Base-by-base conservation (phyloP, 2,329 filamentous ascomycete genomes). In the Rutstroemia sp. region DNA sequence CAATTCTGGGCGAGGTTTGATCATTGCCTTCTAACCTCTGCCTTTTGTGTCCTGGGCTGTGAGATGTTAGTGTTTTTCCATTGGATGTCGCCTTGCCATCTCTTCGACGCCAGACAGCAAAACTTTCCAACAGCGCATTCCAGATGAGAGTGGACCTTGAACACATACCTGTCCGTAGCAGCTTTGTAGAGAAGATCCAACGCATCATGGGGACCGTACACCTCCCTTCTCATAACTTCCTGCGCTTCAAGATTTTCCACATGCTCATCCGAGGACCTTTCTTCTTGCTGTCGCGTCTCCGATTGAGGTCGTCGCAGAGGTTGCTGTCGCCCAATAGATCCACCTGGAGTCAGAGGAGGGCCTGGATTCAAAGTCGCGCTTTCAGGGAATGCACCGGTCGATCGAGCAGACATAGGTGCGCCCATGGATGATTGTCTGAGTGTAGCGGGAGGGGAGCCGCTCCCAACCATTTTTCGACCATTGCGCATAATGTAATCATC, bases 201-300 rank as follows among this genome's bases (percentile, higher is more conserved):
- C 23, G 92, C 92, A 74, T 97, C 92, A 67, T 96, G 92, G 3
- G 89, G 91, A 38, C 91, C 92, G 71, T 92, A 95, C 46, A 97
- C 84, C 63, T 89, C 88, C 55, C 75, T 77, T 34, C 82, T 74
- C 82, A 86, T 85, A 57, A 86, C 81, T 8, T 77, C 76, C 66
- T 81, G 80, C 21, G 83, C 83, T 71, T 86, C 83, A 5, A 82
- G 72, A 65, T 86, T 86, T 68, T 86, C 82, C 21, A 86, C 69
- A 50, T 81, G 82, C 61, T 84, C 82, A 39, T 79, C 79, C 12
- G 73, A 47, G 27, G 58, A 65, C 63, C 47, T 65, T 61, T 51
- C 70, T 70, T 67, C 69, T 65, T 49, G 66, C 63, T 70, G 54
- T 65, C 50, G 56, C n/a, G 61, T 63, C 9, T 54, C 34, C 2